These are phyloP conservation scores for Entonaema liquescens DNA, from an alignment of 495 filamentous ascomycete species.

Conservation along the genomic window DNA sequence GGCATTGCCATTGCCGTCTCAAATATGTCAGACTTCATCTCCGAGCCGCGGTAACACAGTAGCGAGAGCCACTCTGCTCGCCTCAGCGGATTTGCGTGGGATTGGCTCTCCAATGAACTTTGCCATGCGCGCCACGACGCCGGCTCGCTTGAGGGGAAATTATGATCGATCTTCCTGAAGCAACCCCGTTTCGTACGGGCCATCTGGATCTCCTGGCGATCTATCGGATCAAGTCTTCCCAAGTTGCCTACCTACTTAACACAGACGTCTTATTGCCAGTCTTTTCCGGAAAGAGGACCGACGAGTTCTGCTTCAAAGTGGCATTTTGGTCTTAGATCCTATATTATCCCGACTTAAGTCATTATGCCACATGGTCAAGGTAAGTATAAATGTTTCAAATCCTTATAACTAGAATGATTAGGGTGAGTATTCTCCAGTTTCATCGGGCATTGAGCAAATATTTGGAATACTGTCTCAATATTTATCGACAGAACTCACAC, in stretches of 20 bases:
- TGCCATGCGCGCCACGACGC: constrained; percentile 5
- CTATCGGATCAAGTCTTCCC: constrained; percentile 20
- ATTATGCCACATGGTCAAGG: constrained; percentile 11
- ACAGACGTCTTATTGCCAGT: constrained; percentile 12
- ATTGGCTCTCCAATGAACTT: constrained; percentile 4
- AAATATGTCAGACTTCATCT: constrained; percentile 18
- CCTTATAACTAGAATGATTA: not conserved
- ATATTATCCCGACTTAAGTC: constrained; percentile 9
- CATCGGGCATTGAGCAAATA: not conserved
- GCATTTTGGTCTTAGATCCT: constrained; percentile 26
- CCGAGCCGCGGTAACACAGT: constrained; percentile 25
- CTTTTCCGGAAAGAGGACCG: constrained; percentile 26
- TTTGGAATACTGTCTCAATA: not conserved
- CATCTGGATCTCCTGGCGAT: constrained; percentile 20
- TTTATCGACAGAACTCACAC: not conserved
- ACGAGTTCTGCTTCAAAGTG: not conserved
- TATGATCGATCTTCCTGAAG: constrained; percentile 29
- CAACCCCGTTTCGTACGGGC: constrained; percentile 9
- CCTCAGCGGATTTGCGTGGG: constrained; percentile 27
- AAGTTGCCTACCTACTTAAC: constrained; percentile 2
- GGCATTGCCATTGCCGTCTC: not conserved
- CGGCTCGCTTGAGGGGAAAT: constrained; percentile 17
- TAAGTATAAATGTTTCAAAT: not conserved
- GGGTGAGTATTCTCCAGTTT: not conserved
- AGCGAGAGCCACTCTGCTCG: constrained; percentile 10